phyloP scores from a whole-genome alignment of 2,329 filamentous ascomycete species.

The Ascochyta lentis region DNA sequence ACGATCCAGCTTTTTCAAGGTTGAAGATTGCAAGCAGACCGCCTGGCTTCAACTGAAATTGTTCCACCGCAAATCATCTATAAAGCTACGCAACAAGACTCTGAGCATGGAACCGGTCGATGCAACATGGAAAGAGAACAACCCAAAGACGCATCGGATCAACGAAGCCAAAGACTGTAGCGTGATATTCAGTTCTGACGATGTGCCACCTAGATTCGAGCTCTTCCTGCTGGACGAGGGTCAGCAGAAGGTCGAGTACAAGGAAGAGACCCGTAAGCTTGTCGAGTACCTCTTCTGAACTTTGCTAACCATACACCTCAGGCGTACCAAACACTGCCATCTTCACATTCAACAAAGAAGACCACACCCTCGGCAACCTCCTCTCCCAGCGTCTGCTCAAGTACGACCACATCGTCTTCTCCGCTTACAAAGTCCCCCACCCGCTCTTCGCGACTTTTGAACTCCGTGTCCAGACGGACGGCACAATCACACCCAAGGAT shows the following conservation, averaged over 20 bases:
- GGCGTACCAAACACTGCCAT: slow-evolving; percentile 94
- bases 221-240: slow-evolving; percentile 85
- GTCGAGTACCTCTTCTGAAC: slow-evolving; percentile 1
- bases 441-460: slow-evolving; percentile 60
- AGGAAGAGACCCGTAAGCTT: slow-evolving; percentile 82
- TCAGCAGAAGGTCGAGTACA: slow-evolving; percentile 92
- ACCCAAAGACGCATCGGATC: neutral
- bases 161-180: neutral
- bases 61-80: neutral
- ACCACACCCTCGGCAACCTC: slow-evolving; percentile 93
- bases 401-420: slow-evolving; percentile 83
- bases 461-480: slow-evolving; percentile 91
- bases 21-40: neutral
- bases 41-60: neutral
- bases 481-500: slow-evolving; percentile 84
- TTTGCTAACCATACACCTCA: slow-evolving; percentile 45
- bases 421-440: slow-evolving; percentile 79
- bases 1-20: too few species aligned
- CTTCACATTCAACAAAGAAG: slow-evolving; percentile 95
- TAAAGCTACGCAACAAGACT: neutral
- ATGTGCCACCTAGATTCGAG: slow-evolving; percentile 69
- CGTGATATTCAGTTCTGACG: slow-evolving; percentile 1
- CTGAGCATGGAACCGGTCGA: neutral
- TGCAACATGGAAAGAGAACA: neutral
- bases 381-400: slow-evolving; percentile 85